Conservation (phyloP, 805 yeast species). For the Ogataea trehalophila region DNA sequence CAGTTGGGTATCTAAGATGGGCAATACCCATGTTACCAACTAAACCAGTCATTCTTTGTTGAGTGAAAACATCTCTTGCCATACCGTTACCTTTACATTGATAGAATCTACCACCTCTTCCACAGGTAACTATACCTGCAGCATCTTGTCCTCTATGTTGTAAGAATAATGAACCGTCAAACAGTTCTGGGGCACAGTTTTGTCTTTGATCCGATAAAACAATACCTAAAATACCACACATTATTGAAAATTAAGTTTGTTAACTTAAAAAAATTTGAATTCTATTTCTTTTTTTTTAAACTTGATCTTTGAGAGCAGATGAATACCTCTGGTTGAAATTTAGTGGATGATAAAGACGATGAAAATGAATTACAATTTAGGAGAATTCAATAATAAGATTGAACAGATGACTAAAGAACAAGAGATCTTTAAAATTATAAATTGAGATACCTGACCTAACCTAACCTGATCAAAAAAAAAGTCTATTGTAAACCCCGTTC, state of each 20-base stretch:
- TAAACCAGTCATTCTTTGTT: constrained; percentile 66
- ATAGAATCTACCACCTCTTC: constrained; percentile 85
- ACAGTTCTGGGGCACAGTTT: constrained; percentile 81
- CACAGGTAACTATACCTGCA: constrained; percentile 98
- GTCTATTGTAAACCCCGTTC: constrained; percentile 1
- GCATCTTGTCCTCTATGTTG: constrained; percentile 99
- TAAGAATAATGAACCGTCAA: constrained; percentile 86
- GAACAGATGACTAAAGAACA: no score
- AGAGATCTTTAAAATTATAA: no score
- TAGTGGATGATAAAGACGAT: neutral
- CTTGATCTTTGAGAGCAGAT: neutral
- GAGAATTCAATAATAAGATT: neutral
- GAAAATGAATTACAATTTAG: neutral
- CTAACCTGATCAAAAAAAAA: no score
- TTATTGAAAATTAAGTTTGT: constrained; percentile 22
- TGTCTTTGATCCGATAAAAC: constrained; percentile 70
- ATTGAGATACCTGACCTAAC: no score
- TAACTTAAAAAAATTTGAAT: neutral
- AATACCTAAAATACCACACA: constrained; percentile 96
- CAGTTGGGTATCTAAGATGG: constrained; percentile 94
- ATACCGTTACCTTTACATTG: constrained; percentile 99
- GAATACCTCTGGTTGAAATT: neutral
- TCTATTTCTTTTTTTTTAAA: neutral
- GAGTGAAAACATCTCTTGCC: constrained; percentile 97
- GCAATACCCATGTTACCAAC: constrained; percentile 95